Conservation (phyloP, 2,329 filamentous ascomycete genomes). For the Alternaria postmessia region DNA sequence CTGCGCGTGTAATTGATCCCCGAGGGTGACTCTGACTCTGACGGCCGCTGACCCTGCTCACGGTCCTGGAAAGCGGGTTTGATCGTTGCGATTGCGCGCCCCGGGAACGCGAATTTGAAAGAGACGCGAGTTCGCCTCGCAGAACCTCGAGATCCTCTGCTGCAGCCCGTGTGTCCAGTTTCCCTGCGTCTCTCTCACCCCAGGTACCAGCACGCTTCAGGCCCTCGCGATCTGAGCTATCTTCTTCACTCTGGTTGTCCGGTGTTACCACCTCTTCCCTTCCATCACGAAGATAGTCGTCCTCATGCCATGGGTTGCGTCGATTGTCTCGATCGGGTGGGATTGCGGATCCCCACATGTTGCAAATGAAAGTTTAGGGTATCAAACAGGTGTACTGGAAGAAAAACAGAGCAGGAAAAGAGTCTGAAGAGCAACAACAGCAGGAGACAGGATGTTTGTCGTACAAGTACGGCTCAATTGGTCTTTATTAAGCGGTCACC, state of each 20-base stretch:
- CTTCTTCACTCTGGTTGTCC: conserved; percentile 23
- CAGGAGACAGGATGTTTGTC: neutral
- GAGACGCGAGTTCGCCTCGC: conserved; percentile 61
- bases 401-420: neutral
- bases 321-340: conserved; percentile 32
- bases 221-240: conserved; percentile 37
- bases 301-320: conserved; percentile 49
- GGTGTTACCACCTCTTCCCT: conserved; percentile 24
- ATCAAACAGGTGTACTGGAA: conserved; percentile 1
- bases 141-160: conserved; percentile 69
- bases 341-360: conserved; percentile 35
- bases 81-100: conserved; percentile 32
- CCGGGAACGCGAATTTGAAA: conserved; percentile 56
- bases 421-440: neutral
- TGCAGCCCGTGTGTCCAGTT: conserved; percentile 61
- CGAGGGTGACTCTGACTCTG: conserved; percentile 22
- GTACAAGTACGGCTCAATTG: neutral
- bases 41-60: conserved; percentile 41
- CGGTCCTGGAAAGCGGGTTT: conserved; percentile 33
- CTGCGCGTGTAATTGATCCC: conserved; percentile 21
- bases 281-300: conserved; percentile 28
- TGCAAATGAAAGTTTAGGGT: conserved; percentile 10
- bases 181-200: conserved; percentile 68
- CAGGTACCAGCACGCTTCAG: conserved; percentile 60
- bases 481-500: neutral